A percentile compares a stretch with the other conserved stretches of the same genome.
Conservation (phyloP, 2,329 filamentous ascomycete genomes). For the Falciphora oryzae region DNA sequence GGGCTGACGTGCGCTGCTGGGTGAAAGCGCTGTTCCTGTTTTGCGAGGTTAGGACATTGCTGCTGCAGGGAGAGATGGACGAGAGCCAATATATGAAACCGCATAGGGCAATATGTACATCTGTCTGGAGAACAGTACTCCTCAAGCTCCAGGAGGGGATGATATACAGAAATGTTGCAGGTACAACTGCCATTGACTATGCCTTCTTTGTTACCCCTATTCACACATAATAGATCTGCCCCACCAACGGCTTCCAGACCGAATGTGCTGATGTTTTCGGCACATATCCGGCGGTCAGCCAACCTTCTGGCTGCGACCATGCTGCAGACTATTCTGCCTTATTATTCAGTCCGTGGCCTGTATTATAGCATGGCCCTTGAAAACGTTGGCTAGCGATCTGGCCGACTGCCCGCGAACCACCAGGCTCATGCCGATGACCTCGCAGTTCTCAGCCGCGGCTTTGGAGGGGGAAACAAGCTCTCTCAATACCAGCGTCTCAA, state of each 20-base stretch:
- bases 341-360: neutral
- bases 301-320: neutral
- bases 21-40: too few species aligned
- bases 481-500: constrained; percentile 19
- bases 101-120: neutral
- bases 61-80: too few species aligned
- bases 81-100: neutral
- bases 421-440: neutral
- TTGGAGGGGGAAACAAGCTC: neutral
- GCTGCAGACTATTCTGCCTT: neutral
- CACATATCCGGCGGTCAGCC: neutral
- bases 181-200: neutral
- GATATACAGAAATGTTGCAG: neutral
- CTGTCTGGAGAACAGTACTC: neutral
- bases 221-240: neutral
- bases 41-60: too few species aligned
- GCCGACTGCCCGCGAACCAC: neutral
- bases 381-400: neutral
- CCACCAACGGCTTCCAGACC: neutral
- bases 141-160: neutral
- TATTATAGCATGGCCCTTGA: neutral
- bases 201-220: neutral
- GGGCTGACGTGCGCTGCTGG: too few species aligned
- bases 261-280: neutral
- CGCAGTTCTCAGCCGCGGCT: neutral